Percentiles rank a stretch among this genome's conserved stretches.
These are phyloP conservation scores for Neolentinus lepideus DNA, from an alignment of 1,284 basidiomycete genomes.

Conservation along the genomic window DNA sequence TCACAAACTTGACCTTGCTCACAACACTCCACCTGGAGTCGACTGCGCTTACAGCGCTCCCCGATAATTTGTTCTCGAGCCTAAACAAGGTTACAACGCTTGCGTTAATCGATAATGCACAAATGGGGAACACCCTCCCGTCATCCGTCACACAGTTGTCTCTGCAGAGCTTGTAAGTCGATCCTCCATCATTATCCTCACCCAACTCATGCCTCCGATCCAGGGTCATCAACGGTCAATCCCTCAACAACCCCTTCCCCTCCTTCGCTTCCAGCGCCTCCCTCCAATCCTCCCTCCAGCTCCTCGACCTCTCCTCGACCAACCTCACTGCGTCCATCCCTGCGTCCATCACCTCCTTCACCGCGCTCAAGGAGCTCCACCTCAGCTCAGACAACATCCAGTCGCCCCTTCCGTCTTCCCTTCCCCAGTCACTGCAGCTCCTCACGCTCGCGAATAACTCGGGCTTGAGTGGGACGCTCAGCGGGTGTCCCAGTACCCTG, in stretches of 20 bases:
- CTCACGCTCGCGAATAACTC: constrained; percentile 23
- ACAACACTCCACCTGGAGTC: constrained; percentile 36
- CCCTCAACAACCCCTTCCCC: background rate
- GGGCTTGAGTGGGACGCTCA: constrained; percentile 16
- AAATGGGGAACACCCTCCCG: constrained; percentile 36
- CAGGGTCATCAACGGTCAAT: background rate
- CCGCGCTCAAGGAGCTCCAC: constrained; percentile 22
- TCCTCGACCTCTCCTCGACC: constrained; percentile 24
- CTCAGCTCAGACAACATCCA: constrained; percentile 26
- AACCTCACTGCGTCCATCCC: constrained; percentile 25
- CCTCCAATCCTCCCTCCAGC: background rate
- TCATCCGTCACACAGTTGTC: constrained; percentile 26
- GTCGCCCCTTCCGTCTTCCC: constrained; percentile 17
- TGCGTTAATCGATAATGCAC: constrained; percentile 34
- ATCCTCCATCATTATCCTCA: background rate
- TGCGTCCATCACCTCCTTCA: constrained; percentile 16
- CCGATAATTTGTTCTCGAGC: constrained; percentile 26
- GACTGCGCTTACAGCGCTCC: constrained; percentile 34
- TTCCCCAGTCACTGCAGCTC: constrained; percentile 23
- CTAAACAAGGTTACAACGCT: constrained; percentile 31
- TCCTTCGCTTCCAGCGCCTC: background rate
- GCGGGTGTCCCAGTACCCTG: constrained; percentile 8
- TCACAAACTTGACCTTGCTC: constrained; percentile 31
- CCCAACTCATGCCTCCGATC: background rate
- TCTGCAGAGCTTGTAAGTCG: constrained; percentile 14